Evolutionary conservation across 768 basidiomycete genomes (phyloP), one percentile per base, ranked within the genome.

Genomic region (Pulveroboletus ravenelii): DNA sequence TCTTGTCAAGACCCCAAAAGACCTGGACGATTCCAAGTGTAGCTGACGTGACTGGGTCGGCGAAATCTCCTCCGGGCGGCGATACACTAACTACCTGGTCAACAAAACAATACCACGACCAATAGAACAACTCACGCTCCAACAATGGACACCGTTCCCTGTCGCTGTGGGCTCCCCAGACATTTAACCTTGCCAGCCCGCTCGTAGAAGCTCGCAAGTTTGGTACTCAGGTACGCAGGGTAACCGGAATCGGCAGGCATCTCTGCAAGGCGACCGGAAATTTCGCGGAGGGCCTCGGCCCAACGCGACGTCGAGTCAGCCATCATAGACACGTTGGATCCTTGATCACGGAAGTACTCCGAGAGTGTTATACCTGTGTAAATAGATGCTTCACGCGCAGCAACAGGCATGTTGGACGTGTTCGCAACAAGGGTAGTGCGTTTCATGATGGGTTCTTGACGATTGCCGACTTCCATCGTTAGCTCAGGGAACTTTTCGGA

Each of bases 211-310:
- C 89, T 84, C 18, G 96, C 96, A 32, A 98, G 75, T 72, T 98
- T 98, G 30, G 96, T 95, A 54, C 86, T 75, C 53, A 98, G 83
- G 70, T 98, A 98, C 3, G 96, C 96, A 44, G 96, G 96, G 72
- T 99, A 99, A 51, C 96, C 96, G 36, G 96, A 98, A 69, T 98
- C 96, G 29, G 96, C 96, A 43, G 96, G 96, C 96, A 99, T 99
- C 73, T 99, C 96, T 35, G 96, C 96, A 54, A 99, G 71, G 72
- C 96, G 94, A 72, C 96, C 96, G 20, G 94, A 97, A 56, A 99
- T 97, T 79, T 99, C 96, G 76, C 96, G 93, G 41, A 99, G 74
- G 17, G 96, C 96, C 67, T 99, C 96, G 27, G 96, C 96, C 96
- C 96, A 99, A 59, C 96, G 93, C 18, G 93, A 95, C 0, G 95